Percentiles rank a stretch among this genome's conserved stretches.
Conservation (phyloP, 805 yeast species). For the Myxozyma melibiosi region DNA sequence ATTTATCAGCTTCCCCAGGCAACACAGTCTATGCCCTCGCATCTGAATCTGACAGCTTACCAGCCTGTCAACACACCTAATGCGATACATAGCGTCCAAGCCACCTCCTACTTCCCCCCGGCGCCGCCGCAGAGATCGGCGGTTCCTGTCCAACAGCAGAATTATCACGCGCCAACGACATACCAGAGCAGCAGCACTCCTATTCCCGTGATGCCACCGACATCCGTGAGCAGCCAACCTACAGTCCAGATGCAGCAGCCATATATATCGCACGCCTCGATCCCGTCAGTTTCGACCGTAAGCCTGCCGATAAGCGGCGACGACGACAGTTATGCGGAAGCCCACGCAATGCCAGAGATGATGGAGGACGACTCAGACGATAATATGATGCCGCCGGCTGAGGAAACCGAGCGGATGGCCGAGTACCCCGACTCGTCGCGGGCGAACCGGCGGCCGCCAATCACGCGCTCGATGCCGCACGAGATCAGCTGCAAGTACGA, state of each 20-base stretch:
- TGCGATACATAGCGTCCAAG: too few species aligned
- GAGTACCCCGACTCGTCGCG: slow-evolving; percentile 40
- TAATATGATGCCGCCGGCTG: slow-evolving; percentile 10
- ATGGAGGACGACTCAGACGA: slow-evolving; percentile 31
- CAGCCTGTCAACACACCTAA: too few species aligned
- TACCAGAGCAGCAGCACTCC: too few species aligned
- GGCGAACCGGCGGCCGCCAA: slow-evolving; percentile 41
- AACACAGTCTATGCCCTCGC: background rate
- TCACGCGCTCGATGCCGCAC: slow-evolving; percentile 34
- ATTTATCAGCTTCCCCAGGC: background rate
- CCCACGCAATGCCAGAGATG: slow-evolving; percentile 3
- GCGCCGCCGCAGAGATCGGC: background rate
- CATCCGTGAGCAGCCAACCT: background rate
- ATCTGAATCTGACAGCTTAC: background rate
- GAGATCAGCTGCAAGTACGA: slow-evolving; percentile 36
- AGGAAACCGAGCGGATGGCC: slow-evolving; percentile 19
- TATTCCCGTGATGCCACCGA: too few species aligned
- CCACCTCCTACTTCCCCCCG: too few species aligned
- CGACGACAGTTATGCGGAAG: slow-evolving; percentile 10
- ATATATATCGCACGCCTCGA: background rate
- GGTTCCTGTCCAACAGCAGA: background rate
- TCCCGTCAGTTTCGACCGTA: slow-evolving; percentile 4
- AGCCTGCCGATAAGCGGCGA: slow-evolving; percentile 7
- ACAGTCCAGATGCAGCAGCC: background rate
- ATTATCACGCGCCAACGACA: background rate